Conservation (phyloP, 2,329 filamentous ascomycete species). For the Bretziella fagacearum region DNA sequence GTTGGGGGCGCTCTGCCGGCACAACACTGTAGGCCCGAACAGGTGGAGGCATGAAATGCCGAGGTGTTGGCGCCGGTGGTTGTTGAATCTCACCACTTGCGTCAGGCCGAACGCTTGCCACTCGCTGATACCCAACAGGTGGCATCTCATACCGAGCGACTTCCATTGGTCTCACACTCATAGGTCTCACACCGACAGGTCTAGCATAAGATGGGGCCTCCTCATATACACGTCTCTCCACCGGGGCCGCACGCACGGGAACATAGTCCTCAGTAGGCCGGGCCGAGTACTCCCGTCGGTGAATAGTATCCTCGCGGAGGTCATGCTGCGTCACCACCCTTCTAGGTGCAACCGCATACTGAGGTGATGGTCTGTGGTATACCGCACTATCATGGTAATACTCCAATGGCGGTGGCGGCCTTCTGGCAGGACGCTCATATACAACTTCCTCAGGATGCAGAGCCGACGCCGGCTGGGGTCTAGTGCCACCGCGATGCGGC, state of each 20-base stretch:
- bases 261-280: conserved; percentile 28
- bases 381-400: conserved; percentile 34
- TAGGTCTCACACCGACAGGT: conserved; percentile 1
- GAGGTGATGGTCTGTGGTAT: conserved; percentile 35
- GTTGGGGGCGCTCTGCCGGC: conserved; percentile 20
- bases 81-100: conserved; percentile 12
- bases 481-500: conserved; percentile 20
- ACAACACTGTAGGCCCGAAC: conserved; percentile 22
- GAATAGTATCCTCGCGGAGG: conserved; percentile 20
- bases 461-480: background rate
- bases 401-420: conserved; percentile 27
- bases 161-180: conserved; percentile 20
- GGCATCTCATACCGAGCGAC: conserved; percentile 26
- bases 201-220: conserved; percentile 33
- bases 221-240: conserved; percentile 29
- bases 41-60: conserved; percentile 20
- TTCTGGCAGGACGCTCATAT: conserved; percentile 43
- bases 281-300: conserved; percentile 27
- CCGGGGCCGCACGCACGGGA: conserved; percentile 28
- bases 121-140: conserved; percentile 26
- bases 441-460: conserved; percentile 29
- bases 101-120: conserved; percentile 28
- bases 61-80: conserved; percentile 12
- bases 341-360: conserved; percentile 28
- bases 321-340: conserved; percentile 48